Percentiles rank a stretch among this genome's conserved stretches.
phyloP scores from a whole-genome alignment of 208 protist genomes.

The Tritrichomonas musculus region DNA sequence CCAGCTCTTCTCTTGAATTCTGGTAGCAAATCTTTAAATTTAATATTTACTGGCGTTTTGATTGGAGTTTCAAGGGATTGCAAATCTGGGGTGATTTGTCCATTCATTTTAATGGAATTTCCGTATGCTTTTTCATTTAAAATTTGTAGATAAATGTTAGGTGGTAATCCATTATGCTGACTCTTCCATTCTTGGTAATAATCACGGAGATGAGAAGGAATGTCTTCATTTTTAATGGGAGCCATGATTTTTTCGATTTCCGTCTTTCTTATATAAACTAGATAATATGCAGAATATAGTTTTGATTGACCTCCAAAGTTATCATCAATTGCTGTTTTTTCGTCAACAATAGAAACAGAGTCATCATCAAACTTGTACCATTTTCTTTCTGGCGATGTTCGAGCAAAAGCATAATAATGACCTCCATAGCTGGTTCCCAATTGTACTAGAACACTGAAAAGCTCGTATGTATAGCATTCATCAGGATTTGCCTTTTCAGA shows the following conservation, averaged over 20 bases:
- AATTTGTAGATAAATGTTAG: not conserved
- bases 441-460: not conserved
- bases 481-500: not conserved
- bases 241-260: not conserved
- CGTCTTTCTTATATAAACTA: not conserved
- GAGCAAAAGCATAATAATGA: not conserved
- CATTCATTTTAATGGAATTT: not conserved
- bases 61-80: not conserved
- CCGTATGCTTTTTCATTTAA: not conserved
- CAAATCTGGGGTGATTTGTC: not conserved
- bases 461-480: not conserved
- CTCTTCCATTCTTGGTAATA: not conserved
- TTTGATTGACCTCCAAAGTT: not conserved
- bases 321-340: not conserved
- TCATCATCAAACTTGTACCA: constrained; percentile 16
- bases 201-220: not conserved
- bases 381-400: not conserved
- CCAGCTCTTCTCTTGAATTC: not conserved
- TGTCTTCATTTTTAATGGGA: not conserved
- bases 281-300: not conserved
- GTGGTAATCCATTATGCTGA: not conserved
- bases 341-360: not conserved
- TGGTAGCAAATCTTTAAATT: no score
- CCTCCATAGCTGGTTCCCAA: not conserved
- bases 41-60: not conserved